These are phyloP conservation scores for Guadua angustifolia DNA, from an alignment of 176 grass and related monocot species.

Conservation along the genomic window DNA sequence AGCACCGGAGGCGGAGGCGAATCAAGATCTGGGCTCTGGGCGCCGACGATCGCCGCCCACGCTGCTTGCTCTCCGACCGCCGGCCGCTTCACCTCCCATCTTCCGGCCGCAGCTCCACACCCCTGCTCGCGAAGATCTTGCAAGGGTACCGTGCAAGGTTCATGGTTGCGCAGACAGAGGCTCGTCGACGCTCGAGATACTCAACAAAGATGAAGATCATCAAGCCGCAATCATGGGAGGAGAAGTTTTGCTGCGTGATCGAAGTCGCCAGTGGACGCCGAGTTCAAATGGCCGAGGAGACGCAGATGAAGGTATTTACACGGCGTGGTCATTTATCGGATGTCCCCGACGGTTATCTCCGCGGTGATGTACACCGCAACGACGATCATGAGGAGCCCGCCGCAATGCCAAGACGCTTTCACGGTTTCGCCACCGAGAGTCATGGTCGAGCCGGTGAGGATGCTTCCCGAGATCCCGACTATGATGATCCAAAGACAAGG, in stretches of 20 bases:
- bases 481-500: conserved; percentile 92
- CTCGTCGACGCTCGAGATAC: conserved; percentile 71
- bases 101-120: conserved; percentile 80
- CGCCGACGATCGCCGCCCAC: too few species aligned
- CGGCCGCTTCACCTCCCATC: too few species aligned
- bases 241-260: conserved; percentile 59
- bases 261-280: conserved; percentile 58
- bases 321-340: conserved; percentile 74
- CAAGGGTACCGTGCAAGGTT: conserved; percentile 77
- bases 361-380: conserved; percentile 74
- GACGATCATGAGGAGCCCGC: conserved; percentile 64
- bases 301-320: conserved; percentile 81
- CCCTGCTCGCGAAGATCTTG: conserved; percentile 70
- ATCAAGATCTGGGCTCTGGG: too few species aligned
- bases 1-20: too few species aligned
- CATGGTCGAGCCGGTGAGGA: conserved; percentile 85
- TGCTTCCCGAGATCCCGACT: conserved; percentile 76
- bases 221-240: conserved; percentile 95
- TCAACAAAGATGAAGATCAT: conserved; percentile 98
- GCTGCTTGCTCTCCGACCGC: too few species aligned
- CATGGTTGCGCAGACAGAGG: conserved; percentile 86
- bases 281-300: conserved; percentile 81
- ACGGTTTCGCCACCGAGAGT: conserved; percentile 73
- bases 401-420: conserved; percentile 82
- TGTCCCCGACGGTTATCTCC: conserved; percentile 76